Evolutionary conservation across 768 basidiomycete genomes (phyloP).

Genomic region (Leccinum rimulosum): DNA sequence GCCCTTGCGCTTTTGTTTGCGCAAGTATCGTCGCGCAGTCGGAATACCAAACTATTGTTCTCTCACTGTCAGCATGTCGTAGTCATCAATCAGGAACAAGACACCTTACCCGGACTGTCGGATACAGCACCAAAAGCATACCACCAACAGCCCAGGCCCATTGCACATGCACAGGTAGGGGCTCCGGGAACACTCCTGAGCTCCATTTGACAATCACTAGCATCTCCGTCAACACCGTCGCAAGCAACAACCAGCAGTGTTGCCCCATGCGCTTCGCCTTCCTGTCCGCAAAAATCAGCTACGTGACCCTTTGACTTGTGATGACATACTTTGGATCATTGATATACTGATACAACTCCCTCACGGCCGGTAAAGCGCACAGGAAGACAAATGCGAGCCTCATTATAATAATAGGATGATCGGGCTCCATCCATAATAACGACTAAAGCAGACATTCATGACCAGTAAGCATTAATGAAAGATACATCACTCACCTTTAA

Average conservation of each 20-base stretch:
- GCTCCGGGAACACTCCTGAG: constrained; percentile 61
- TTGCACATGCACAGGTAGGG: constrained; percentile 61
- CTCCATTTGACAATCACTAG: constrained; percentile 84
- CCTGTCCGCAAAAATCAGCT: constrained; percentile 37
- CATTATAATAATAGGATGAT: constrained; percentile 80
- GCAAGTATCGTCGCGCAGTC: constrained; percentile 50
- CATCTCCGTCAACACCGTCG: constrained; percentile 81
- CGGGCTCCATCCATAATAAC: constrained; percentile 85
- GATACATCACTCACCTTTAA: constrained; percentile 56
- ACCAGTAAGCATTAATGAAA: constrained; percentile 11
- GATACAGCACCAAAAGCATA: constrained; percentile 65
- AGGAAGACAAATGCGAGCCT: constrained; percentile 74
- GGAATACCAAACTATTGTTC: constrained; percentile 62
- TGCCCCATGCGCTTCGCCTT: constrained; percentile 87
- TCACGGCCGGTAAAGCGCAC: constrained; percentile 82
- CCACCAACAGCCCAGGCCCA: constrained; percentile 65
- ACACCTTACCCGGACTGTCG: constrained; percentile 56
- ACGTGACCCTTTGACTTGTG: background rate
- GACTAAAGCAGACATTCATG: constrained; percentile 37
- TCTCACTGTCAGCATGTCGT: constrained; percentile 9
- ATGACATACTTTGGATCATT: constrained; percentile 69
- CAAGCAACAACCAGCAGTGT: constrained; percentile 82
- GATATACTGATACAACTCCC: constrained; percentile 82
- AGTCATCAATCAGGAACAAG: background rate
- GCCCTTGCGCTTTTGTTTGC: constrained; percentile 31